Percentiles rank a stretch among this genome's conserved stretches.
Evolutionary conservation across 495 filamentous ascomycete species (phyloP).

Genomic region (Polyplosphaeria fusca): DNA sequence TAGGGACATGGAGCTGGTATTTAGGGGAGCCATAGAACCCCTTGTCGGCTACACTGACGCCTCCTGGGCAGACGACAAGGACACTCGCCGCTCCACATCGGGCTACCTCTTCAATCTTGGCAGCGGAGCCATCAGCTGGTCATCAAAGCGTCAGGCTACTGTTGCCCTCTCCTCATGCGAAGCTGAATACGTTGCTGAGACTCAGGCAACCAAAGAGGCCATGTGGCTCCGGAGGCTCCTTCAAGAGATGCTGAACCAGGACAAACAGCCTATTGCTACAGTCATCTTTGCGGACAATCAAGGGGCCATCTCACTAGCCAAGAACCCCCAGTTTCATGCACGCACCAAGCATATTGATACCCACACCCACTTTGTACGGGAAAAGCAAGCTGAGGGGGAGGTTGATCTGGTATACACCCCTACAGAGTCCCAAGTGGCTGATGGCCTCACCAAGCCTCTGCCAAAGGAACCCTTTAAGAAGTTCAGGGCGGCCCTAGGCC

Average conservation of each 20-base stretch:
- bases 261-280: slow-evolving; percentile 14
- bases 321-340: slow-evolving; percentile 30
- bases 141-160: slow-evolving; percentile 40
- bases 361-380: slow-evolving; percentile 37
- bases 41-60: slow-evolving; percentile 33
- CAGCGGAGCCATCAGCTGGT: slow-evolving; percentile 42
- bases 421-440: slow-evolving; percentile 33
- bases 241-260: slow-evolving; percentile 33
- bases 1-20: slow-evolving; percentile 27
- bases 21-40: slow-evolving; percentile 24
- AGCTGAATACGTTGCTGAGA: slow-evolving; percentile 44
- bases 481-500: too few species aligned
- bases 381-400: slow-evolving; percentile 24
- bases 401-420: slow-evolving; percentile 35
- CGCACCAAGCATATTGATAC: slow-evolving; percentile 42
- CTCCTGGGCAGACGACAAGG: slow-evolving; percentile 32
- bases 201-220: slow-evolving; percentile 43
- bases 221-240: slow-evolving; percentile 42
- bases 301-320: slow-evolving; percentile 34
- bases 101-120: slow-evolving; percentile 44
- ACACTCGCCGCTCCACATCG: slow-evolving; percentile 37
- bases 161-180: slow-evolving; percentile 43
- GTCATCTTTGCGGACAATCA: slow-evolving; percentile 36
- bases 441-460: slow-evolving; percentile 39
- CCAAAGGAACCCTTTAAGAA: too few species aligned